These are phyloP conservation scores for Fusarium stilboides DNA, from an alignment of 2,329 filamentous ascomycete species.

Conservation along the genomic window DNA sequence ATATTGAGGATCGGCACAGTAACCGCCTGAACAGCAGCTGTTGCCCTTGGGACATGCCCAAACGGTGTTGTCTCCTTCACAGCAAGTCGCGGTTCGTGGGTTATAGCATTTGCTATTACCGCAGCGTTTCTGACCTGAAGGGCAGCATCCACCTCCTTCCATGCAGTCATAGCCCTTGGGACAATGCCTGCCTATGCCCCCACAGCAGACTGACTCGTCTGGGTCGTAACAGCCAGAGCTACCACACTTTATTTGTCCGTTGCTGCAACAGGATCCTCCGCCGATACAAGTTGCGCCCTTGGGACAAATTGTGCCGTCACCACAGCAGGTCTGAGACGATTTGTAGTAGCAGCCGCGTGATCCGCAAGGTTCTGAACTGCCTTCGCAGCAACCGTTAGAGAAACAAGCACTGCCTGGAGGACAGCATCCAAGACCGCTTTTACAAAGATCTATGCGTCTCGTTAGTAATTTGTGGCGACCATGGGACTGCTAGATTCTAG, in stretches of 20 bases:
- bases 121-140: conserved; percentile 6
- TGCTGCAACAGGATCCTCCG: conserved; percentile 7
- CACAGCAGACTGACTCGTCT: conserved; percentile 1
- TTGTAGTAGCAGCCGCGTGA: conserved; percentile 1
- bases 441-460: background rate
- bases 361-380: conserved; percentile 5
- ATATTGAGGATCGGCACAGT: background rate
- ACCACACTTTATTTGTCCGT: background rate
- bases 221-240: conserved; percentile 14
- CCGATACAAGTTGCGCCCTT: conserved; percentile 6
- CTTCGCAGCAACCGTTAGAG: conserved; percentile 2
- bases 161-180: conserved; percentile 17
- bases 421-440: conserved; percentile 10
- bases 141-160: conserved; percentile 16
- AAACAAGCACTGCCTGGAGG: conserved; percentile 15
- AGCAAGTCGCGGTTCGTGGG: background rate
- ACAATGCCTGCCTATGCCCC: background rate
- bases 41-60: conserved; percentile 4
- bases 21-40: conserved; percentile 10
- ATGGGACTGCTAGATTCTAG: too few relatives aligned
- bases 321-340: conserved; percentile 3
- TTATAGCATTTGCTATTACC: conserved; percentile 29
- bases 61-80: background rate
- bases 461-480: rapidly evolving
- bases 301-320: background rate